Percentiles rank a stretch among this genome's conserved stretches.
phyloP scores from a whole-genome alignment of 2,329 filamentous ascomycete species.

The Trichoderma gracile region DNA sequence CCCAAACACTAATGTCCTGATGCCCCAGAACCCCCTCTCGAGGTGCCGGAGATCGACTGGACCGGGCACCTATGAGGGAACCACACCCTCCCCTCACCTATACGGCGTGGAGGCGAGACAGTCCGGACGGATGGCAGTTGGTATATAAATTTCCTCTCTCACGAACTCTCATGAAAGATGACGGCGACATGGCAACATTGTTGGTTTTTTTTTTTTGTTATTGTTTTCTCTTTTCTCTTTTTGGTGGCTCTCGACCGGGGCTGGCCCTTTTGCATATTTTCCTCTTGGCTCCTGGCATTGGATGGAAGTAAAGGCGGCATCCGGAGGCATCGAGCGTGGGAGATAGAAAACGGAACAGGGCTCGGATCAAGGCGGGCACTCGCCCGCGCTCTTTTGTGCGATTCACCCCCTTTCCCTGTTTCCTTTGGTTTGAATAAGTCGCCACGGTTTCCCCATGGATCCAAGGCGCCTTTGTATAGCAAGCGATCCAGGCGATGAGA shows the following conservation, averaged over 20 bases:
- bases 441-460: constrained; percentile 20
- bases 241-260: constrained; percentile 5
- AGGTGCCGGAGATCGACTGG: constrained; percentile 20
- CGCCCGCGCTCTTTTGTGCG: constrained; percentile 20
- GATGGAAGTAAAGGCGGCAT: constrained; percentile 16
- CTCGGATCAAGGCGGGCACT: constrained; percentile 27
- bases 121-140: constrained; percentile 31
- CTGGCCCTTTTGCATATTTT: constrained; percentile 11
- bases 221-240: too few relatives aligned
- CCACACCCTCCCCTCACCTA: neutral
- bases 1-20: constrained; percentile 17
- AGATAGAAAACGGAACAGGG: constrained; percentile 23
- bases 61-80: constrained; percentile 8
- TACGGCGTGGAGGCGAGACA: constrained; percentile 10
- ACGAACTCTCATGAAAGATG: constrained; percentile 37
- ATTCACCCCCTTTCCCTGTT: constrained; percentile 14
- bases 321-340: constrained; percentile 25
- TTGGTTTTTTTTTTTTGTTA: constrained; percentile 1
- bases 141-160: constrained; percentile 40
- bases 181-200: constrained; percentile 23
- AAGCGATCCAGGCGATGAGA: constrained; percentile 27
- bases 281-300: constrained; percentile 18
- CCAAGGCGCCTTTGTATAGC: constrained; percentile 25
- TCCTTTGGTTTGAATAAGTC: constrained; percentile 25
- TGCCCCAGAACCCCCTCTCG: neutral